These are phyloP conservation scores for Silene latifolia DNA, from an alignment of 148 eudicot genomes.

Conservation along the genomic window DNA sequence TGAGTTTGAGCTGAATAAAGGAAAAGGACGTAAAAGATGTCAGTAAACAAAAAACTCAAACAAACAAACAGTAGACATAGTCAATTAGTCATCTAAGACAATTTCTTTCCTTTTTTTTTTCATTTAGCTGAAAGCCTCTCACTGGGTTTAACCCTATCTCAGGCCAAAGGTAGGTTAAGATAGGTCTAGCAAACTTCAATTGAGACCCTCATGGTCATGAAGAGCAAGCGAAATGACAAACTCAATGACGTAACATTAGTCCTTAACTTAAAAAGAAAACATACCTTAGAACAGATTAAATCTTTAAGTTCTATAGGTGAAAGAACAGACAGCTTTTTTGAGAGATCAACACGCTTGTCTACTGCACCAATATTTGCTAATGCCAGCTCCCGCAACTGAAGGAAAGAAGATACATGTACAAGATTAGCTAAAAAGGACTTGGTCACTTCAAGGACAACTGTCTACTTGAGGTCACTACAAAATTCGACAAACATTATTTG, in stretches of 20 bases:
- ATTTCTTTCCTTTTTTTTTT: neutral
- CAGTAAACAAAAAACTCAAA: slow-evolving; percentile 21
- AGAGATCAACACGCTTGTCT: slow-evolving; percentile 80
- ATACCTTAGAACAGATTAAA: slow-evolving; percentile 80
- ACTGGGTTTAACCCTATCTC: neutral
- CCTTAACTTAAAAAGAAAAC: neutral
- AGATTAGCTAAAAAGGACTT: neutral
- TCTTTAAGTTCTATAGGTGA: slow-evolving; percentile 73
- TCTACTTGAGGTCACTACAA: neutral
- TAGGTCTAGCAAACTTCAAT: slow-evolving; percentile 1
- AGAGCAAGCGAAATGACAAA: neutral
- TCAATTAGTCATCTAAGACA: neutral
- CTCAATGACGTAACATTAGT: neutral
- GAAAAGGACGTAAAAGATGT: slow-evolving; percentile 8
- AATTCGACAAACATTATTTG: neutral
- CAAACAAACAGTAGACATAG: slow-evolving; percentile 1
- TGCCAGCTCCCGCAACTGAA: slow-evolving; percentile 80
- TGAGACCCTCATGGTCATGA: neutral
- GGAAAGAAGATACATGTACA: slow-evolving; percentile 15
- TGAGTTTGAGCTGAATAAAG: slow-evolving; percentile 77
- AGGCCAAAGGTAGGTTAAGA: neutral
- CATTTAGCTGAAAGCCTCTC: neutral
- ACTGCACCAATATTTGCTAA: slow-evolving; percentile 82
- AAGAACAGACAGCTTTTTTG: slow-evolving; percentile 80
- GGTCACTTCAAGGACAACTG: neutral